Percentiles rank a stretch among this genome's conserved stretches.
These are phyloP conservation scores for Heimioporus punctisporus DNA, from an alignment of 1,284 basidiomycete genomes.

Conservation along the genomic window DNA sequence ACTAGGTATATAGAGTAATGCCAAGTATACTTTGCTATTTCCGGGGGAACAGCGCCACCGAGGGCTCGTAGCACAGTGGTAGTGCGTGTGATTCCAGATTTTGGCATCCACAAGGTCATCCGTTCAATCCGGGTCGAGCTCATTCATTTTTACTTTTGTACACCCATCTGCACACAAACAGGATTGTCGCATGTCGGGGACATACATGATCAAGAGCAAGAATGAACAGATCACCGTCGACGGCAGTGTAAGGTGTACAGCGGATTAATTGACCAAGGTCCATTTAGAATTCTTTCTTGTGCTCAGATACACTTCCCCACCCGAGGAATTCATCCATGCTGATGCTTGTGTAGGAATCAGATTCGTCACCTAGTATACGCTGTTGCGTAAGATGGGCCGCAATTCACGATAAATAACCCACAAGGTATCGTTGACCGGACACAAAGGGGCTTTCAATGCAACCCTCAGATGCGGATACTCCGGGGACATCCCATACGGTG, in stretches of 20 bases:
- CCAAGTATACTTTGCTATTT: no score
- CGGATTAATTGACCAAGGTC: conserved; percentile 20
- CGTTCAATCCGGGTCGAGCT: conserved; percentile 58
- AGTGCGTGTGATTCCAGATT: conserved; percentile 39
- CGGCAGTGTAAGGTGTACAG: not conserved
- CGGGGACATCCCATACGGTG: conserved; percentile 83
- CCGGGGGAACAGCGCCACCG: not conserved
- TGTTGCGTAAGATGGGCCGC: not conserved
- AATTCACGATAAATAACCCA: conserved; percentile 28
- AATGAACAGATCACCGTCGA: not conserved
- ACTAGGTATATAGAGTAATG: not conserved
- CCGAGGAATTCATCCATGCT: conserved; percentile 30
- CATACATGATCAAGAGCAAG: not conserved
- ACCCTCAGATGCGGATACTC: conserved; percentile 52
- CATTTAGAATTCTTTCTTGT: conserved; percentile 33
- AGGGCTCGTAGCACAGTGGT: conserved; percentile 38
- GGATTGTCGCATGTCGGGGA: not conserved
- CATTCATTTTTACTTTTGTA: conserved; percentile 20
- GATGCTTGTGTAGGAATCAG: conserved; percentile 29
- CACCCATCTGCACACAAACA: no score
- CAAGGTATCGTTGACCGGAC: conserved; percentile 73
- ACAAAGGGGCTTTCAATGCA: conserved; percentile 55
- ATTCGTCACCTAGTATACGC: conserved; percentile 27
- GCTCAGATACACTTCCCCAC: conserved; percentile 31
- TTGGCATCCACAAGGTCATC: conserved; percentile 51